Conservation (phyloP, 2,329 filamentous ascomycete genomes). For the Hypoxylon sp. region DNA sequence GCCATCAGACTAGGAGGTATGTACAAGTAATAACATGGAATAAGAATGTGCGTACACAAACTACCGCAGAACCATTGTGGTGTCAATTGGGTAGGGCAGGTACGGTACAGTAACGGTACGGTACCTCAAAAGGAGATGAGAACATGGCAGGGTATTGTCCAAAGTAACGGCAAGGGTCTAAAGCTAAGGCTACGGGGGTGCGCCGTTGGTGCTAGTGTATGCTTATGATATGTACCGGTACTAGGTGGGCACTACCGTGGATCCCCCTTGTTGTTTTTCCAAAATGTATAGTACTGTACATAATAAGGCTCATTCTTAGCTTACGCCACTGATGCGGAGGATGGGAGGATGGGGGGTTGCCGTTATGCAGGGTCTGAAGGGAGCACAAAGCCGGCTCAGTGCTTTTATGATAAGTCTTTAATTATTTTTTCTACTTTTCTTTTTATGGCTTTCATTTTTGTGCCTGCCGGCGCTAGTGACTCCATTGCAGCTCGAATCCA, state of each 20-base stretch:
- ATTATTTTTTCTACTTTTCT: slow-evolving; percentile 19
- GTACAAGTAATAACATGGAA: slow-evolving; percentile 18
- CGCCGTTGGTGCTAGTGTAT: slow-evolving; percentile 22
- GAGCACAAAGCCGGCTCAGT: slow-evolving; percentile 36
- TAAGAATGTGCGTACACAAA: slow-evolving; percentile 35
- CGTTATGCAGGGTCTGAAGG: slow-evolving; percentile 56
- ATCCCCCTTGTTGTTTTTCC: slow-evolving; percentile 25
- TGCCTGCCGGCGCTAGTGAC: slow-evolving; percentile 28
- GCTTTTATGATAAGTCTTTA: slow-evolving; percentile 26
- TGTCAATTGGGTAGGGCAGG: slow-evolving; percentile 25
- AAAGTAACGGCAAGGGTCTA: slow-evolving; percentile 46
- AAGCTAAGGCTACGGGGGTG: slow-evolving; percentile 39
- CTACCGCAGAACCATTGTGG: slow-evolving; percentile 20
- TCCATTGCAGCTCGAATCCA: slow-evolving; percentile 19
- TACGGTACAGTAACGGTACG: slow-evolving; percentile 27
- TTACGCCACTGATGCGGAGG: slow-evolving; percentile 57
- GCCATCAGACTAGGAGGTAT: slow-evolving; percentile 35
- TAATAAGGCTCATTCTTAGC: slow-evolving; percentile 49
- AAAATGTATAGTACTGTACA: slow-evolving; percentile 27
- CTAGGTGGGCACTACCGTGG: slow-evolving; percentile 27
- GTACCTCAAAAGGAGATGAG: slow-evolving; percentile 44
- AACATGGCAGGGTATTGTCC: slow-evolving; percentile 45
- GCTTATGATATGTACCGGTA: slow-evolving; percentile 39
- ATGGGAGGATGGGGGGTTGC: slow-evolving; percentile 48
- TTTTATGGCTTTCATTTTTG: slow-evolving; percentile 14